Evolutionary conservation across 768 basidiomycete genomes (phyloP).

Genomic region (Termitomyces eurrhizus): DNA sequence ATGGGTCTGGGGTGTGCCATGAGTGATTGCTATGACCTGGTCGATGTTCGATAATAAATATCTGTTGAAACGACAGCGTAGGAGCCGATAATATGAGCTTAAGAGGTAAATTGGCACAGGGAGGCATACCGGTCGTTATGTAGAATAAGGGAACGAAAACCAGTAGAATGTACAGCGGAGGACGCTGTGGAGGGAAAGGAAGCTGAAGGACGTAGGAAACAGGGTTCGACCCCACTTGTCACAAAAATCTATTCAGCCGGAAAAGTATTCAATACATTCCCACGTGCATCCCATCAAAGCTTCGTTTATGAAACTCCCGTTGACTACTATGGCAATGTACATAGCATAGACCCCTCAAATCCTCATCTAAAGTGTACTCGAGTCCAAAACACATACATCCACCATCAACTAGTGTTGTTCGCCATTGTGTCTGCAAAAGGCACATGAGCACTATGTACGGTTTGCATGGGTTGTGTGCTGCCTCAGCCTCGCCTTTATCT

Average conservation of each 20-base stretch:
- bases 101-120: background rate
- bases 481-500: constrained; percentile 90
- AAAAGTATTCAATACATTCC: constrained; percentile 14
- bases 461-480: constrained; percentile 9
- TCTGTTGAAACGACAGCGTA: constrained; percentile 1
- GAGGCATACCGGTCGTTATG: constrained; percentile 6
- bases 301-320: background rate
- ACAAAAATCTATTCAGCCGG: constrained; percentile 17
- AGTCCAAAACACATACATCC: background rate
- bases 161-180: background rate
- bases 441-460: constrained; percentile 1
- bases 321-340: background rate
- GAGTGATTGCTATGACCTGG: background rate
- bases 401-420: background rate
- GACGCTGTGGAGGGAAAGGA: background rate
- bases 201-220: background rate
- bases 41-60: constrained; percentile 7
- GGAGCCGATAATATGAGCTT: constrained; percentile 6
- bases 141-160: background rate
- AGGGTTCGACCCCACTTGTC: constrained; percentile 12
- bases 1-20: constrained; percentile 19
- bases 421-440: background rate
- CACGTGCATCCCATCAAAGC: constrained; percentile 9
- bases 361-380: background rate
- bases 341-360: background rate